Base-by-base conservation (phyloP, 495 filamentous ascomycete species). In the Aspergillus campestris region DNA sequence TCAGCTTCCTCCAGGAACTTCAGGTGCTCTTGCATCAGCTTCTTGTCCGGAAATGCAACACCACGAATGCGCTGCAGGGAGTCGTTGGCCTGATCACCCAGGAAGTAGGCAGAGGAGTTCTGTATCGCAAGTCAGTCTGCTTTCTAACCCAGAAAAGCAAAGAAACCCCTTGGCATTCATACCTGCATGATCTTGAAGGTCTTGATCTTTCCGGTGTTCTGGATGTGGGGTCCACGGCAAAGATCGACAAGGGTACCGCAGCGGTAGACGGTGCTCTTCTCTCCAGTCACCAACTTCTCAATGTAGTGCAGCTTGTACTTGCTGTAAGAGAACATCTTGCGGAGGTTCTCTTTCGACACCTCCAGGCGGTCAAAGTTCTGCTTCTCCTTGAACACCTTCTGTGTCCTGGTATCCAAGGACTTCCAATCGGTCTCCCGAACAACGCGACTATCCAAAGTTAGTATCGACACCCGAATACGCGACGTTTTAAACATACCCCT, bases 291-390 rank as follows among this genome's bases (percentile, higher is more conserved):
- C 63, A 95, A 86, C 69, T 94, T 86, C 39, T 87, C 83, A 58
- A 98, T 96, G 65, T 97, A 88, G 61, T 95, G 83, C 57, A 94
- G 80, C 73, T 98, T 98, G 71, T 89, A 94, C 57, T 87, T 87
- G 72, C 92, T 95, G 70, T 94, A 89, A 35, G 81, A 73, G 65
- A 98, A 98, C 92, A 98, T 97, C 66, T 95, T 87, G 38, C 87
- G 76, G 31, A 97, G 75, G 47, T 96, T 81, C 48, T 89, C 82
- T 65, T 97, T 96, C 34, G 85, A 83, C 43, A 96, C 74, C 48
- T 83, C 81, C 40, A 98, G 72, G 44, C 94, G 80, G 69, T 97
- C 86, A 66, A 98, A 97, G 31, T 81, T 82, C 62, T 97, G 92
- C 66, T 94, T 95, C 65, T 97, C 91, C 73, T 95, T 95, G 57